Percentiles rank a stretch among this genome's conserved stretches.
phyloP scores from a whole-genome alignment of 2,329 filamentous ascomycete species.

The Aspergillus brunneoviolaceus region DNA sequence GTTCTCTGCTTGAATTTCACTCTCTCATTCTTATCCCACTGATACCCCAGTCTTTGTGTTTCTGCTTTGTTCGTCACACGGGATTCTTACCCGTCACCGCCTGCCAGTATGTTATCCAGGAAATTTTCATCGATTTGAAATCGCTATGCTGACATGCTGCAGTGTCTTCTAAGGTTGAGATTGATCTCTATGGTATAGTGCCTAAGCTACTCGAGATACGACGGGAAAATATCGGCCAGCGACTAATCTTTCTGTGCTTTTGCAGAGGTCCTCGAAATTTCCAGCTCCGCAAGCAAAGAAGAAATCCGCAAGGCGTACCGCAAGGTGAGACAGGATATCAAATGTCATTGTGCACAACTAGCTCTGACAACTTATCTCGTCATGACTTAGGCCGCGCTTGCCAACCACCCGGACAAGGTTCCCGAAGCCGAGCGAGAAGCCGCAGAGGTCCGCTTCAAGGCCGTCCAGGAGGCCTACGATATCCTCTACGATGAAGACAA shows the following conservation, averaged over 20 bases:
- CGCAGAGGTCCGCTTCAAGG: conserved; percentile 90
- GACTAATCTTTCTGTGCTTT: conserved; percentile 11
- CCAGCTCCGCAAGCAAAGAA: conserved; percentile 67
- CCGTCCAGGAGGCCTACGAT: conserved; percentile 91
- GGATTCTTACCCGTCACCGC: conserved; percentile 1
- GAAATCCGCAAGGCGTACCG: conserved; percentile 96
- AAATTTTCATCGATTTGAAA: not conserved
- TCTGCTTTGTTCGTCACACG: not conserved
- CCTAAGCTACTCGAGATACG: not conserved
- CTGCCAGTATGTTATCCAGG: conserved; percentile 17
- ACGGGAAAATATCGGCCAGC: not conserved
- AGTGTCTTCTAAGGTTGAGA: conserved; percentile 30
- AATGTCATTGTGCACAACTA: not conserved
- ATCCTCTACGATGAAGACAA: conserved; percentile 96
- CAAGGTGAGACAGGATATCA: conserved; percentile 60
- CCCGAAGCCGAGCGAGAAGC: conserved; percentile 78
- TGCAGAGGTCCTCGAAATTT: conserved; percentile 75
- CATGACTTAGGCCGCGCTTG: conserved; percentile 69
- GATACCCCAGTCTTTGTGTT: not conserved
- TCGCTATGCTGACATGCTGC: conserved; percentile 19
- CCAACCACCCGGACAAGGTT: conserved; percentile 94
- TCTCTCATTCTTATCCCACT: not conserved
- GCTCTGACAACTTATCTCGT: not conserved
- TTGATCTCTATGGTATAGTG: conserved; percentile 62
- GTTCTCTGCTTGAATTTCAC: not conserved